Conservation (phyloP, 2,329 filamentous ascomycete species). For the Pseudocercospora cruenta region DNA sequence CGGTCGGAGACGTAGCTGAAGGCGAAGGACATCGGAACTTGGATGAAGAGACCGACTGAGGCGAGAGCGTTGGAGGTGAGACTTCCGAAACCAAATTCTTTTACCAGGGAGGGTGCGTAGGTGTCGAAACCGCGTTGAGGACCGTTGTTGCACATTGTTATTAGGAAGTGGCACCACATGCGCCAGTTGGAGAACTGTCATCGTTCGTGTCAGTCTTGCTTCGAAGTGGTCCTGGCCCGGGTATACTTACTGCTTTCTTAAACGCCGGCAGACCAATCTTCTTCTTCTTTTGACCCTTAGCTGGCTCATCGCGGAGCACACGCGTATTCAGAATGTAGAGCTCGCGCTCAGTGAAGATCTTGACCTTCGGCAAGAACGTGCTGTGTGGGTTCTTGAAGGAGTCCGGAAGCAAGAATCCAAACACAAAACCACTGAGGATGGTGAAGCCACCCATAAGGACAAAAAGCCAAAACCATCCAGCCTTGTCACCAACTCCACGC, state of each 20-base stretch:
- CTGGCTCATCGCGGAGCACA: conserved; percentile 37
- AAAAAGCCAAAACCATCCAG: conserved; percentile 37
- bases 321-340: conserved; percentile 36
- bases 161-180: conserved; percentile 40
- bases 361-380: conserved; percentile 32
- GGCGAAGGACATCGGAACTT: conserved; percentile 54
- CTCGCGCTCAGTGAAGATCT: conserved; percentile 37
- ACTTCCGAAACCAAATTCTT: conserved; percentile 33
- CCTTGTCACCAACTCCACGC: conserved; percentile 28
- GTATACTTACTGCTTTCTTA: conserved; percentile 32
- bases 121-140: conserved; percentile 38
- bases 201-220: conserved; percentile 2
- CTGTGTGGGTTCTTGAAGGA: conserved; percentile 37
- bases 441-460: conserved; percentile 41
- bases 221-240: not conserved
- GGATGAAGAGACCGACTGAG: conserved; percentile 40
- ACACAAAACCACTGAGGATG: conserved; percentile 38
- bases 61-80: conserved; percentile 40
- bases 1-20: conserved; percentile 60
- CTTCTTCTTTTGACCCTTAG: conserved; percentile 37
- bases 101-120: conserved; percentile 40
- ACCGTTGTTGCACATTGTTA: conserved; percentile 39
- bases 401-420: conserved; percentile 39
- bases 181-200: conserved; percentile 37
- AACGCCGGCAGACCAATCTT: conserved; percentile 37